Conservation (phyloP, 2,329 filamentous ascomycete genomes). For the Xylaria sp. region DNA sequence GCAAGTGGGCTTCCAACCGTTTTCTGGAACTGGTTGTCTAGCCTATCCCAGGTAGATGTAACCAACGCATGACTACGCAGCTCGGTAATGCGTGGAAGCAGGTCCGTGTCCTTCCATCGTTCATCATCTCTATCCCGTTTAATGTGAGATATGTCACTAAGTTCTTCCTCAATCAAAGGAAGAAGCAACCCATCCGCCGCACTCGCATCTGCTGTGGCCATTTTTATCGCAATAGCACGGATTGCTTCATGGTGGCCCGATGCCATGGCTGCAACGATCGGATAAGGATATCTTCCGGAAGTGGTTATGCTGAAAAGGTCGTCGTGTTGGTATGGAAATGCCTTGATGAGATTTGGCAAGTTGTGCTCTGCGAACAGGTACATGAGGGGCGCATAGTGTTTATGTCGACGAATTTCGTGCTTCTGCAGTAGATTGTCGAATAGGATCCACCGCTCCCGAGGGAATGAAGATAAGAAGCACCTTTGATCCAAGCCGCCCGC, state of each 20-base stretch:
- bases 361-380: slow-evolving; percentile 24
- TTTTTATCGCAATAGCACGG: slow-evolving; percentile 1
- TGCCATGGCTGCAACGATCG: slow-evolving; percentile 10
- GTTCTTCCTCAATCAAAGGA: background rate
- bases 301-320: background rate
- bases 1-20: too few species aligned
- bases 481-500: slow-evolving; percentile 3
- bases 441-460: slow-evolving; percentile 6
- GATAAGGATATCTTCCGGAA: slow-evolving; percentile 3
- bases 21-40: too few species aligned
- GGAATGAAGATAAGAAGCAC: slow-evolving; percentile 7
- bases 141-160: background rate
- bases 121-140: background rate
- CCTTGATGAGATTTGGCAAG: slow-evolving; percentile 7
- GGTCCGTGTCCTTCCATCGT: too few species aligned
- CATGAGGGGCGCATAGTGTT: slow-evolving; percentile 3
- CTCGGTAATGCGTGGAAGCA: too few species aligned
- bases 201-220: background rate
- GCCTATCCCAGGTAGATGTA: too few species aligned
- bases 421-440: slow-evolving; percentile 13
- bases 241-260: slow-evolving; percentile 9
- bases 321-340: slow-evolving; percentile 3
- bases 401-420: slow-evolving; percentile 8
- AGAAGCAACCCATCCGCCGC: background rate
- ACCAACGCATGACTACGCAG: too few species aligned